Evolutionary conservation across 2,329 filamentous ascomycete species (phyloP).

Genomic region (Epichloe brachyelytri): DNA sequence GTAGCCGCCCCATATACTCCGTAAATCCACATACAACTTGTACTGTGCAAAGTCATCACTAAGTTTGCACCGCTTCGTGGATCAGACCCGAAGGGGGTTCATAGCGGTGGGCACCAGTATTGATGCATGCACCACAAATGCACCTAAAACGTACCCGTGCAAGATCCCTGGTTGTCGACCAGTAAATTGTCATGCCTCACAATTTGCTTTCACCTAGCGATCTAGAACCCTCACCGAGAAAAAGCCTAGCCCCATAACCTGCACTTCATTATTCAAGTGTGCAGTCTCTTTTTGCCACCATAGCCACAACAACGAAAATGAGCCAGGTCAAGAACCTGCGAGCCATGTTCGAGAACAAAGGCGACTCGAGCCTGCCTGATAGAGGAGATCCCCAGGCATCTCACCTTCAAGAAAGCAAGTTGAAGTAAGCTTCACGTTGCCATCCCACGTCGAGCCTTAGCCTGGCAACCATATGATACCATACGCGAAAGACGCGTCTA

Average conservation of each 20-base stretch:
- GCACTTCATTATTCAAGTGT: background rate
- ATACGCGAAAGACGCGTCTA: background rate
- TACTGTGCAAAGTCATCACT: no score
- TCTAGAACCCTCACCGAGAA: background rate
- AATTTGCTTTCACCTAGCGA: background rate
- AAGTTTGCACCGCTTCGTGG: no score
- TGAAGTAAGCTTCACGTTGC: conserved; percentile 10
- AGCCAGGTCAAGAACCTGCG: conserved; percentile 62
- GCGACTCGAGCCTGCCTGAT: conserved; percentile 50
- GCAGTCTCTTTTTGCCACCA: background rate
- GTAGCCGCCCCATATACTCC: no score
- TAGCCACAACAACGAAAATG: conserved; percentile 23
- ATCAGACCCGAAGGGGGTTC: no score
- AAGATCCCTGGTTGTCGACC: background rate
- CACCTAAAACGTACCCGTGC: background rate
- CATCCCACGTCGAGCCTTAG: background rate
- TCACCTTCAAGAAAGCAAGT: conserved; percentile 16
- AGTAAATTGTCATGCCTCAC: background rate
- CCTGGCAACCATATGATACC: background rate
- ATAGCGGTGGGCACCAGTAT: background rate
- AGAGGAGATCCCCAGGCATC: conserved; percentile 52
- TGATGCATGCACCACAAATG: background rate
- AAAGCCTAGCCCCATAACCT: background rate
- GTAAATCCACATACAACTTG: no score
- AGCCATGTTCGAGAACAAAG: conserved; percentile 69